Percentiles rank a stretch among this genome's conserved stretches.
Conservation (phyloP, 1,139 yeast genomes). For the Kazachstania sp. region DNA sequence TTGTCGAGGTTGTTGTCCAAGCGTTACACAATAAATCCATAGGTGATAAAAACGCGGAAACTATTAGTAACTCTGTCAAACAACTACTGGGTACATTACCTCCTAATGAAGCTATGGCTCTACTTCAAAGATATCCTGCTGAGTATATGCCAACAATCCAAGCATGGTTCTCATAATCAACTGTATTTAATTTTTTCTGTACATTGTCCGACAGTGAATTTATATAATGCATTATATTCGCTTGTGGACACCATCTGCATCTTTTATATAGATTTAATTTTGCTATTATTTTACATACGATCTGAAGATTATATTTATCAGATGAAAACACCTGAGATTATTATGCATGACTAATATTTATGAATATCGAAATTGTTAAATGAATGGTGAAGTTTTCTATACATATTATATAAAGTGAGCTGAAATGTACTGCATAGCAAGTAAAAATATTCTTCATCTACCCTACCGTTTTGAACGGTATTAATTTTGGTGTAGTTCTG, state of each 20-base stretch:
- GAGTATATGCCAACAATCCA: slow-evolving; percentile 56
- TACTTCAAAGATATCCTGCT: slow-evolving; percentile 55
- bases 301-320: no score
- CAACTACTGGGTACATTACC: slow-evolving; percentile 37
- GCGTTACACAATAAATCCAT: slow-evolving; percentile 66
- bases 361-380: no score
- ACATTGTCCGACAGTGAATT: background rate
- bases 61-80: slow-evolving; percentile 54
- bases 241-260: slow-evolving; percentile 1
- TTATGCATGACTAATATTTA: background rate
- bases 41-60: slow-evolving; percentile 60
- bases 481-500: slow-evolving; percentile 24
- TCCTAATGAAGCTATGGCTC: slow-evolving; percentile 55
- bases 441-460: background rate
- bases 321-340: no score
- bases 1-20: slow-evolving; percentile 66
- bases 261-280: slow-evolving; percentile 3
- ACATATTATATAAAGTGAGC: no score
- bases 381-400: no score
- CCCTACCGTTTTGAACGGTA: slow-evolving; percentile 22
- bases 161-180: slow-evolving; percentile 44
- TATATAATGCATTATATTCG: background rate
- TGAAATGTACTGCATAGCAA: background rate
- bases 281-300: background rate
- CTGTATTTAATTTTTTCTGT: background rate